Evolutionary conservation across 495 filamentous ascomycete genomes (phyloP), one percentile per base, ranked within the genome.

Genomic region (Penicillium daleae): DNA sequence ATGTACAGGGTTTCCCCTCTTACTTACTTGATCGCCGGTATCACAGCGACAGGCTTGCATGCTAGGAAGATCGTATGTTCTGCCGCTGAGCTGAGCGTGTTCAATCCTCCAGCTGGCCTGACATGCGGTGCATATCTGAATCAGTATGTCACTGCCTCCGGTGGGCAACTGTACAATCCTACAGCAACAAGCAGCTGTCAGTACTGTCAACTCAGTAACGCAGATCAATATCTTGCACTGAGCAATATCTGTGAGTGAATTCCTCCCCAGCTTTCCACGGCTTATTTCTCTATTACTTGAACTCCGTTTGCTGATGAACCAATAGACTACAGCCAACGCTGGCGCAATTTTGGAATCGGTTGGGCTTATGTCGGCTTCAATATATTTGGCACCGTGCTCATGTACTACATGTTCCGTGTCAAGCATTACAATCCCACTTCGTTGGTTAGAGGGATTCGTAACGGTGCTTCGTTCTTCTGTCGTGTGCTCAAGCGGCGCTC

Each of bases 11-110:
- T 81, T 46, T 80, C 78, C 0, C 83, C 83, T 0, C 71, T 86
- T 49, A 87, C 85, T 1, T 90, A 88, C 63, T 73, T 87, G 13
- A 76, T 88, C 50, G 74, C 82, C 22, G 83, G 82, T 27, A 71
- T 87, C 50, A 77, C 80, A 0, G 76, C 64, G 5, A 82, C 83
- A 13, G 80, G 77, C 6, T 72, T 86, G 51, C 77, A 82, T 53
- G 71, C 67, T 3, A 67, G 78, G 4, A 51, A 62, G 0, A 79
- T 87, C 33, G 56, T 65, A 6, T 87, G 85, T 72, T 65, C 77
- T 12, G 48, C 48, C 1, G 71, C 67, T 40, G 85, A 88, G 63
- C 65, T 85, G 26, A 83, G 79, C 33, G 71, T 80, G 0, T 87
- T 87, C 67, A 68, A 80, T 32, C 77, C 85, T 1, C 83, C 84